These are phyloP conservation scores for Sclerotinia sclerotiorum DNA, from an alignment of 2,329 filamentous ascomycete genomes.

Conservation along the genomic window DNA sequence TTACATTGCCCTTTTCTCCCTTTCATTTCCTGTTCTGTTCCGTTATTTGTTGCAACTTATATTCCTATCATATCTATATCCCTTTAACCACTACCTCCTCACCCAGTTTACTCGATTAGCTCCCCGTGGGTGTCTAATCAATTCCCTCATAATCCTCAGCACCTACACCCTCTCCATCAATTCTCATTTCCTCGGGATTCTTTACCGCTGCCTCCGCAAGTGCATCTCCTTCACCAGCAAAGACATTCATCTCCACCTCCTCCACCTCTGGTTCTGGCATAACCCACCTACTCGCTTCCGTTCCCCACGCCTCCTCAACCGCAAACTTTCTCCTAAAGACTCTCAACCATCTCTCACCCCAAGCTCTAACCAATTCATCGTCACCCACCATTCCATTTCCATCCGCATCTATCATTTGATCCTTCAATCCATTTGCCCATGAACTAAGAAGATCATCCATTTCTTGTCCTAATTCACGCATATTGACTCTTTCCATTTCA, in stretches of 20 bases:
- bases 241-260: background rate
- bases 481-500: constrained; percentile 66
- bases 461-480: constrained; percentile 75
- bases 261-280: constrained; percentile 23
- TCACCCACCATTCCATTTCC: constrained; percentile 52
- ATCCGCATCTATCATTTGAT: constrained; percentile 68
- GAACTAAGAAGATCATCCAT: constrained; percentile 76
- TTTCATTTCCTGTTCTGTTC: background rate
- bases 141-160: background rate
- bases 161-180: background rate
- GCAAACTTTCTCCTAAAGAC: constrained; percentile 80
- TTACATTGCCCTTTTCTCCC: background rate
- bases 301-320: constrained; percentile 74
- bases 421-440: constrained; percentile 71
- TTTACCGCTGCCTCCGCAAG: background rate
- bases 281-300: constrained; percentile 42
- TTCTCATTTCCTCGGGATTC: constrained; percentile 10
- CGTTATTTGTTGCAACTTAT: too few relatives aligned
- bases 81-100: too few relatives aligned
- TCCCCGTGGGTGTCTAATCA: background rate
- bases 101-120: background rate
- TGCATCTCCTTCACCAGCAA: background rate
- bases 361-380: constrained; percentile 67
- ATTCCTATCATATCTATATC: background rate
- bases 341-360: constrained; percentile 83